These are phyloP conservation scores for Aspergillus kassunensis DNA, from an alignment of 495 filamentous ascomycete genomes.

Conservation along the genomic window DNA sequence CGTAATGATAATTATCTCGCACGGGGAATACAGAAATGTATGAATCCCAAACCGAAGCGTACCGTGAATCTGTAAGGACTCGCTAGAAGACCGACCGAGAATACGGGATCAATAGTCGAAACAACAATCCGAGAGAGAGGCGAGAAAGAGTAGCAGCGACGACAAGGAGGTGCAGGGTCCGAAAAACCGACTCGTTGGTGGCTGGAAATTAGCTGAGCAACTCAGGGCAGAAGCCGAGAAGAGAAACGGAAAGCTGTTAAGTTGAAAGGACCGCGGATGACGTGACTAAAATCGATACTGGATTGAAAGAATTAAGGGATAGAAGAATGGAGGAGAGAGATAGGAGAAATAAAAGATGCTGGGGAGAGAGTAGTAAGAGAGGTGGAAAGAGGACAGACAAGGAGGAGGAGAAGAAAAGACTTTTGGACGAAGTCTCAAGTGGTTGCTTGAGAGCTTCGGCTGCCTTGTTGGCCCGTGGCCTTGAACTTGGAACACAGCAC, in stretches of 20 bases:
- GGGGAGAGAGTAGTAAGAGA: constrained; percentile 10
- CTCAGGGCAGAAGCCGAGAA: constrained; percentile 25
- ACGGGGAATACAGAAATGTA: constrained; percentile 13
- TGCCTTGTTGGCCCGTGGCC: constrained; percentile 2
- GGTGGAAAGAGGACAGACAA: constrained; percentile 12
- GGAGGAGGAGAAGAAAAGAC: constrained; percentile 13
- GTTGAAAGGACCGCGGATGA: constrained; percentile 30
- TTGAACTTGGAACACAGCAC: constrained; percentile 2
- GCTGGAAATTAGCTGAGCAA: constrained; percentile 48
- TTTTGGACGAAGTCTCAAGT: constrained; percentile 14
- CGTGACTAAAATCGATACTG: constrained; percentile 32
- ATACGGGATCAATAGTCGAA: constrained; percentile 20
- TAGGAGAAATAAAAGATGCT: constrained; percentile 13
- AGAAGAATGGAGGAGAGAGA: constrained; percentile 25
- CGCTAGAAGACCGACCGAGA: constrained; percentile 24
- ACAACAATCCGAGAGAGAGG: constrained; percentile 26
- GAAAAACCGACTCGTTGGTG: constrained; percentile 38
- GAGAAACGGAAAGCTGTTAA: constrained; percentile 28
- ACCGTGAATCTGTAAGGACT: constrained; percentile 23
- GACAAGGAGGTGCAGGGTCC: constrained; percentile 12
- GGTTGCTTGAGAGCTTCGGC: constrained; percentile 9
- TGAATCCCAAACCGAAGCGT: constrained; percentile 19
- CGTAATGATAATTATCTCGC: constrained; percentile 8
- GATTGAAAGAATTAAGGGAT: constrained; percentile 29
- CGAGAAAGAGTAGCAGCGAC: constrained; percentile 28